These are phyloP conservation scores for Nicotiana paniculata DNA, from an alignment of 257 asterid species.

Conservation along the genomic window DNA sequence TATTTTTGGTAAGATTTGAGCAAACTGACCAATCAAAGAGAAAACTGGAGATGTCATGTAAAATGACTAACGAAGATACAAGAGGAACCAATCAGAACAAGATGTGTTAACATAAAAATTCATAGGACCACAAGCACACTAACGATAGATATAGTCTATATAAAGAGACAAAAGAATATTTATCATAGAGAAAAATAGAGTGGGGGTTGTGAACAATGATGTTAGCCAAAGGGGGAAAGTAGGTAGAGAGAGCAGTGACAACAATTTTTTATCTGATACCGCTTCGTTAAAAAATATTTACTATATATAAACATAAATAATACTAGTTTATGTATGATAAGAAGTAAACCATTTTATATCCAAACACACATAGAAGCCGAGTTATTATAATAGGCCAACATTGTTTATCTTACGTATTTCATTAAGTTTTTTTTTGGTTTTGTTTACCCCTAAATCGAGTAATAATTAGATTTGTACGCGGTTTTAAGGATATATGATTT, in stretches of 20 bases:
- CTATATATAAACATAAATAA: too few species aligned
- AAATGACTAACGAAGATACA: neutral
- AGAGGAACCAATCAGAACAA: neutral
- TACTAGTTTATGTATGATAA: too few species aligned
- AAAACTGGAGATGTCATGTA: neutral
- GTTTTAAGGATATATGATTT: too few species aligned
- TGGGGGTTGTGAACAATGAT: neutral
- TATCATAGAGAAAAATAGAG: neutral
- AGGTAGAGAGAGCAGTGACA: too few species aligned
- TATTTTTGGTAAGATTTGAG: neutral
- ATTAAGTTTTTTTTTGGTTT: too few species aligned
- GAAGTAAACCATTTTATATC: neutral
- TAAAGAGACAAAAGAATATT: neutral
- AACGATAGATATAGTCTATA: neutral
- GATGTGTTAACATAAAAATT: neutral
- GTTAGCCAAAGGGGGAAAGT: too few species aligned
- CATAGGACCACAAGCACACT: slow-evolving; percentile 2
- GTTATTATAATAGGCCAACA: neutral
- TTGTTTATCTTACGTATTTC: too few species aligned
- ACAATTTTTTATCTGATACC: neutral
- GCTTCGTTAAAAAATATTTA: neutral
- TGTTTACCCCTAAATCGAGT: too few species aligned
- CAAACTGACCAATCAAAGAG: neutral
- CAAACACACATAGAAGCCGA: neutral
- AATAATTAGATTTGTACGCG: too few species aligned